Conservation (phyloP, 371 early-diverging fungal genomes). For the Choanephora cucurbitarum region DNA sequence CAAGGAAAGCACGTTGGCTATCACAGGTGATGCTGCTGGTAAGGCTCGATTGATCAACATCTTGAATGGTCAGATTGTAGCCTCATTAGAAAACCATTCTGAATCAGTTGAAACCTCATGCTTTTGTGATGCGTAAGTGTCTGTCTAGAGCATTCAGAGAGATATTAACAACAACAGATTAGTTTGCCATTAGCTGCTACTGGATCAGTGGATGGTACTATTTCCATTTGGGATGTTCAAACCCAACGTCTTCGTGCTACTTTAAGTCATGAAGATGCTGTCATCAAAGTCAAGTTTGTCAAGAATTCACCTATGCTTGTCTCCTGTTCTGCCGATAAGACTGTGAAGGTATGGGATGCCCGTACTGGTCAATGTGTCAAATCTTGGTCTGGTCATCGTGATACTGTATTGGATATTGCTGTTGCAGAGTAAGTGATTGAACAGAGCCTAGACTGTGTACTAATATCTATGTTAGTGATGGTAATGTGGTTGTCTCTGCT, state of each 20-base stretch:
- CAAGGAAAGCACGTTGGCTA: slow-evolving; percentile 73
- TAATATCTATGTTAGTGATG: slow-evolving; percentile 57
- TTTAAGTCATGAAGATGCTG: slow-evolving; percentile 79
- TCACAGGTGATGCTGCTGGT: slow-evolving; percentile 83
- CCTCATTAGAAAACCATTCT: slow-evolving; percentile 74
- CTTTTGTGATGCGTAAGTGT: slow-evolving; percentile 70
- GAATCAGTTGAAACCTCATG: slow-evolving; percentile 80
- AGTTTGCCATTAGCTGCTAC: slow-evolving; percentile 79
- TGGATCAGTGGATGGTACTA: slow-evolving; percentile 86
- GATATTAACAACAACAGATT: not conserved
- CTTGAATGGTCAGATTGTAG: slow-evolving; percentile 69
- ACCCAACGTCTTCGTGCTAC: slow-evolving; percentile 73
- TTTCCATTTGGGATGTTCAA: slow-evolving; percentile 87
- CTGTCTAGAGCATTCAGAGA: no score
- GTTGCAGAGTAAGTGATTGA: slow-evolving; percentile 58
- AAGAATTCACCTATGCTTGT: slow-evolving; percentile 65
- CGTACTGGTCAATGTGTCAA: slow-evolving; percentile 73
- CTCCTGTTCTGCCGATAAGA: slow-evolving; percentile 76
- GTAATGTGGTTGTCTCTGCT: slow-evolving; percentile 70
- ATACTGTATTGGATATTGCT: slow-evolving; percentile 83
- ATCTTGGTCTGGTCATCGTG: slow-evolving; percentile 85
- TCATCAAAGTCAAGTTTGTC: slow-evolving; percentile 78
- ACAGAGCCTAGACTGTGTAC: no score
- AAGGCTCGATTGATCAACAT: slow-evolving; percentile 78
- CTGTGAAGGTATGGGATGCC: slow-evolving; percentile 86